Percentiles rank a stretch among this genome's conserved stretches.
Conservation (phyloP, 1,284 basidiomycete species). For the Anthracocystis panici-leucophaei region DNA sequence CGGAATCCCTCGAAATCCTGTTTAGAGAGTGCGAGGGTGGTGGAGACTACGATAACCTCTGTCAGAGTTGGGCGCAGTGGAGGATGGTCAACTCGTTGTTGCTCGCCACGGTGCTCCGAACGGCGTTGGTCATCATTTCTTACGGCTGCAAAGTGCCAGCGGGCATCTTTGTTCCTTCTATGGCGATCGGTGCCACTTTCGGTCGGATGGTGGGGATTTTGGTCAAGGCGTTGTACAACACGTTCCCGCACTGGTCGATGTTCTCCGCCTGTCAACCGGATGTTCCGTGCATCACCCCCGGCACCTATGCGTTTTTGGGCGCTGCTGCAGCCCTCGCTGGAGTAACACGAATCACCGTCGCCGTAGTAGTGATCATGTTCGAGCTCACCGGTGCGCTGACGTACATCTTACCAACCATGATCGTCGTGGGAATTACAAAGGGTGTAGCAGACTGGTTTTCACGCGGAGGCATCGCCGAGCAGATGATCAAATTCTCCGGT, state of each 20-base stretch:
- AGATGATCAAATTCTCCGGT: constrained; percentile 96
- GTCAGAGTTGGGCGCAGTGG: constrained; percentile 97
- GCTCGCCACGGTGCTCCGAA: constrained; percentile 89
- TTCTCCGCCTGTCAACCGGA: constrained; percentile 92
- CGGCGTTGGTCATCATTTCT: constrained; percentile 86
- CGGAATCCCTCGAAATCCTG: constrained; percentile 93
- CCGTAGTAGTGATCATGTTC: constrained; percentile 99
- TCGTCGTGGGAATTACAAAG: constrained; percentile 94
- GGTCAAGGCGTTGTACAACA: constrained; percentile 89
- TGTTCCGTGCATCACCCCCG: constrained; percentile 95
- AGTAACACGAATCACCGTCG: constrained; percentile 95
- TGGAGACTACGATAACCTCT: constrained; percentile 89
- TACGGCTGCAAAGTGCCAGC: constrained; percentile 97
- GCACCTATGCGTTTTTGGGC: constrained; percentile 74
- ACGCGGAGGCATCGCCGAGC: constrained; percentile 92
- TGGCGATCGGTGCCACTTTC: constrained; percentile 96
- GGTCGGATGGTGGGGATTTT: constrained; percentile 87
- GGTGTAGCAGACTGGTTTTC: constrained; percentile 96
- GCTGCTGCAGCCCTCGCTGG: constrained; percentile 72
- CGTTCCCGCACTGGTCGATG: constrained; percentile 81
- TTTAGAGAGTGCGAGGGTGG: constrained; percentile 97
- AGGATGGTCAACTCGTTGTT: constrained; percentile 91
- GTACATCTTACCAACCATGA: constrained; percentile 98
- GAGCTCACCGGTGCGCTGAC: constrained; percentile 98
- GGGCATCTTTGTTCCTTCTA: constrained; percentile 96